A percentile compares a stretch with the other conserved stretches of the same genome.
Conservation (phyloP, 345 rosid genomes). For the Corchorus capsularis region DNA sequence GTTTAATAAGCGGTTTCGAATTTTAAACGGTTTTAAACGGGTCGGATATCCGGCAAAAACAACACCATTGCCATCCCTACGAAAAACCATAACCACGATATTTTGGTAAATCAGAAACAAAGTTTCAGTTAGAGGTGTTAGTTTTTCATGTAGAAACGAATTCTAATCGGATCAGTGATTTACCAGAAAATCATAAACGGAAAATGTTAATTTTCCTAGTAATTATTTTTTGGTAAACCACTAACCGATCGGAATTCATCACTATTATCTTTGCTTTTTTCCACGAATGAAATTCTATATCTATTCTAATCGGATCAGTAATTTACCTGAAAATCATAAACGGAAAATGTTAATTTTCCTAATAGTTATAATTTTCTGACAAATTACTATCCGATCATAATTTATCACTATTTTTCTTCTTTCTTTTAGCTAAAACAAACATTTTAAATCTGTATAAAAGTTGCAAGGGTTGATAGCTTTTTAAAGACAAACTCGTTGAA, state of each 20-base stretch:
- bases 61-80: no score
- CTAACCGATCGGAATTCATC: not conserved
- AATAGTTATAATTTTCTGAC: not conserved
- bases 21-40: no score
- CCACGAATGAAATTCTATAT: no score
- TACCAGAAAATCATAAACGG: not conserved
- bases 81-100: no score
- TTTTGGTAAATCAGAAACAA: no score
- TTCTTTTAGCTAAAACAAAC: no score
- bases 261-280: not conserved
- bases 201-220: not conserved
- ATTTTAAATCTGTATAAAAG: not conserved
- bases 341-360: not conserved
- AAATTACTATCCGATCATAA: not conserved
- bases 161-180: slow-evolving; percentile 7
- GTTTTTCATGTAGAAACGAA: not conserved
- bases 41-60: no score
- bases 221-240: not conserved
- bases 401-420: not conserved
- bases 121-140: no score
- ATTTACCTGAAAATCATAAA: slow-evolving; percentile 2
- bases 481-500: not conserved
- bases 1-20: no score
- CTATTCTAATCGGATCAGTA: not conserved
- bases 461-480: not conserved